A percentile compares a stretch with the other conserved stretches of the same genome.
Evolutionary conservation across 208 protist species (phyloP).

Genomic region (Crithidia fasciculata): DNA sequence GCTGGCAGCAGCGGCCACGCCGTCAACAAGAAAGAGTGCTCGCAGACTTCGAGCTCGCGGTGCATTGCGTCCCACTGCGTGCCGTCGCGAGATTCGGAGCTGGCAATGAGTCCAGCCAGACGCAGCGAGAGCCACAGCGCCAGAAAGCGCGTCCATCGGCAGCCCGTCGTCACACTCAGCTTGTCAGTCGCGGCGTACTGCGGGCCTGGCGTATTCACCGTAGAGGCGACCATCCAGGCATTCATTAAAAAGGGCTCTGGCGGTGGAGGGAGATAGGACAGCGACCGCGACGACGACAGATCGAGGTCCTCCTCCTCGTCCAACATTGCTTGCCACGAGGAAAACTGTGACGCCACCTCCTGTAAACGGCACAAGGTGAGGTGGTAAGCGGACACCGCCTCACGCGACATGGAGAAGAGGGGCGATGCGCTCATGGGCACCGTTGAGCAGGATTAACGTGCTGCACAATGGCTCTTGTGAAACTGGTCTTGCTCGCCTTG

Average conservation of each 20-base stretch:
- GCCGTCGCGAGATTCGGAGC: neutral
- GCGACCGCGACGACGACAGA: neutral
- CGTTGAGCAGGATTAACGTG: neutral
- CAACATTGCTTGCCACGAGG: slow-evolving; percentile 17
- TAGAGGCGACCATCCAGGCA: slow-evolving; percentile 1
- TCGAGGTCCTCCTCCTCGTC: neutral
- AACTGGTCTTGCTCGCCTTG: too few relatives aligned
- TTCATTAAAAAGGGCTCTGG: neutral
- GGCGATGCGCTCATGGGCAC: neutral
- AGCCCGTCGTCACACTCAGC: neutral
- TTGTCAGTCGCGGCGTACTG: too few relatives aligned
- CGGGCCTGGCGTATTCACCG: neutral
- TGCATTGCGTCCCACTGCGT: neutral
- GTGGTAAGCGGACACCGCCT: neutral
- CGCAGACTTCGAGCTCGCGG: slow-evolving; percentile 16
- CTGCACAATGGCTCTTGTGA: too few relatives aligned
- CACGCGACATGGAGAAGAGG: neutral
- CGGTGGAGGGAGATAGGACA: neutral
- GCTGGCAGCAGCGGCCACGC: slow-evolving; percentile 21
- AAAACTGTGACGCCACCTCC: neutral
- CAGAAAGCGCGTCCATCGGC: slow-evolving; percentile 4
- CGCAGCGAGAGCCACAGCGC: slow-evolving; percentile 19
- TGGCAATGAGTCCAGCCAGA: slow-evolving; percentile 20
- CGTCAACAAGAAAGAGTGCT: slow-evolving; percentile 5
- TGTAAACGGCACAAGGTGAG: neutral